A percentile compares a stretch with the other conserved stretches of the same genome.
Evolutionary conservation across 495 filamentous ascomycete genomes (phyloP).

Genomic region (Penicillium atrosanguineum): DNA sequence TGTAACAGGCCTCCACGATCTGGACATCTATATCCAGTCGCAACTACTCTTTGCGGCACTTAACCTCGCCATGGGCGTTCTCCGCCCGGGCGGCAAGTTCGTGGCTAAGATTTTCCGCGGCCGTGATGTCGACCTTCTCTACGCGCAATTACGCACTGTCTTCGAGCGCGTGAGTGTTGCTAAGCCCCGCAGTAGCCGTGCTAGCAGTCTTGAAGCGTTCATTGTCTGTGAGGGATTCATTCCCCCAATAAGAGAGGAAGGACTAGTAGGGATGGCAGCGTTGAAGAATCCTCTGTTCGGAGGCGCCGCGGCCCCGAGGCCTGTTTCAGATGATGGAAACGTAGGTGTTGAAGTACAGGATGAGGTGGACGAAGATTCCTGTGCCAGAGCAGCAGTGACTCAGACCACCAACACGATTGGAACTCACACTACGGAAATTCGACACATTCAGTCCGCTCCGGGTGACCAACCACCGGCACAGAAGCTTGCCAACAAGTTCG

Average conservation of each 20-base stretch:
- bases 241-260: constrained; percentile 40
- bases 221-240: constrained; percentile 90
- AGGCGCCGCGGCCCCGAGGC: constrained; percentile 32
- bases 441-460: constrained; percentile 30
- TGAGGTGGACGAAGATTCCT: constrained; percentile 41
- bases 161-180: constrained; percentile 86
- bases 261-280: constrained; percentile 36
- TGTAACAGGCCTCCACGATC: constrained; percentile 92
- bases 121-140: constrained; percentile 87
- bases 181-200: constrained; percentile 87
- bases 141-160: constrained; percentile 85
- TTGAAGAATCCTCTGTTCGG: constrained; percentile 47
- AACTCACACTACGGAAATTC: constrained; percentile 22
- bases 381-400: constrained; percentile 16
- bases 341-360: constrained; percentile 57
- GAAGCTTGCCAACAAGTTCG: constrained; percentile 31
- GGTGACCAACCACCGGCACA: constrained; percentile 22
- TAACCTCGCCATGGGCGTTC: constrained; percentile 85
- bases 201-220: constrained; percentile 94
- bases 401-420: constrained; percentile 2
- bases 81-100: constrained; percentile 90
- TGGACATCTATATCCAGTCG: constrained; percentile 96
- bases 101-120: constrained; percentile 97
- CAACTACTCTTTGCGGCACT: constrained; percentile 92
- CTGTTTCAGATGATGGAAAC: constrained; percentile 56